Evolutionary conservation across 495 filamentous ascomycete genomes (phyloP), one percentile per base, ranked within the genome.

Genomic region (Melanomma pulvis-pyrius): DNA sequence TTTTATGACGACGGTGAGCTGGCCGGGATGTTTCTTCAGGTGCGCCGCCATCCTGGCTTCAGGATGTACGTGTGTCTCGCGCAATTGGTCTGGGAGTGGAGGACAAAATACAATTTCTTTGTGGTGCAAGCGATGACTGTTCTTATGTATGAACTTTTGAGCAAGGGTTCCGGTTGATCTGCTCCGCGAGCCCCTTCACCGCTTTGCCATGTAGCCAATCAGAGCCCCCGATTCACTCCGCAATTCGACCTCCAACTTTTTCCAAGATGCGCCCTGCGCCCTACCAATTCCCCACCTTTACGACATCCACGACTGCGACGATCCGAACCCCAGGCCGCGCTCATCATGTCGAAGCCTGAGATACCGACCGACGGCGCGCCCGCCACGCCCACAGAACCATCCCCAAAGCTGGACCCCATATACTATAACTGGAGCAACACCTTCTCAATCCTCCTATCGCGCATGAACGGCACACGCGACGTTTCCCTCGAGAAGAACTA

Each of bases 1-100:
- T 79, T 97, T 97, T 68, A 97, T 97, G 71, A 97, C 93, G 62
- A 97, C 87, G 44, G 89, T 92, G 67, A 87, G 80, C 36, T 83
- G 79, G 67, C 79, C 53, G 11, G 51, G 59, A 22, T 63, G 59
- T 36, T 68, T 83, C 76, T 82, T 86, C 82, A 82, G 83, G 64
- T 74, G 83, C 78, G 71, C 25, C 39, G 77, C 79, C 75, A 79
- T 84, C 74, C 77, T 50, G 36, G 9, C 46, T 51, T n/a, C n/a
- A 26, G 5, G 29, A 13, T 21, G 1, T 54, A 28, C 15, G 41
- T 52, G 6, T 15, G 24, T 26, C 12, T 17, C 1, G n/a, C 11
- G 12, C 25, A 61, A 52, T 54, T 21, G 48, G 1, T 7, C 5
- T 15, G 41, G 6, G 48, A 4, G 32, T 79, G 32, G 26, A 39